Evolutionary conservation across 805 yeast genomes (phyloP), one percentile per base, ranked within the genome.

Genomic region (Candida pseudofarinosa): DNA sequence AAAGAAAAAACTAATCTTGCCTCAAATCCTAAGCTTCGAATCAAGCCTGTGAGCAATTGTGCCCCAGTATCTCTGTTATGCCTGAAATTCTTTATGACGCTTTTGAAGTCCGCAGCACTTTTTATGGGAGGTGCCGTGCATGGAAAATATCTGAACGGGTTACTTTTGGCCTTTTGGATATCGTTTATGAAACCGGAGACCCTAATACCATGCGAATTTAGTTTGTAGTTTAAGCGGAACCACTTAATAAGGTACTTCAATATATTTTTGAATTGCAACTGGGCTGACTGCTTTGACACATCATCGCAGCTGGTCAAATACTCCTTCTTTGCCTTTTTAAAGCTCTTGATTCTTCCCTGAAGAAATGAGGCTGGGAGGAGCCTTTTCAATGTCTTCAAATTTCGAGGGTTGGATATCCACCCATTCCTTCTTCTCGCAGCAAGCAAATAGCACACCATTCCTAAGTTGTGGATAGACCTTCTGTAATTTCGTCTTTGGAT

Each of bases 41-140:
- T 39, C 5, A 63, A 19, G 5, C 59, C 58, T 3, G 67, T 60
- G 36, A 63, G 62, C 17, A 65, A 38, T 30, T 63, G 69, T 1
- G 69, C 67, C 2, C 58, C 68, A 3, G 59, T 49, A 40, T 65
- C 70, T 47, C 69, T 48, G 43, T 65, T 64, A 33, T 60, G 66
- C 18, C 46, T 40, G 34, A 64, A 60, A 17, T 40, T 46, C 41
- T 56, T 58, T 20, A 59, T 39, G 0, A 51, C 38, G 6, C 49
- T 20, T 2, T 46, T 13, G 13, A 58, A 44, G 4, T 51, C 54
- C 3, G 34, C 3, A 0, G 37, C 17, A 16, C 33, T 37, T 1
- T 38, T 7, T 6, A 56, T 50, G 2, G 50, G 36, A 1, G 52
- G 41, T 3, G 59, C 41, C 17, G 47, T 49, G 5, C 51, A 48